Base-by-base conservation (phyloP, 164 flowering plant genomes). In the Amborella trichopoda region DNA sequence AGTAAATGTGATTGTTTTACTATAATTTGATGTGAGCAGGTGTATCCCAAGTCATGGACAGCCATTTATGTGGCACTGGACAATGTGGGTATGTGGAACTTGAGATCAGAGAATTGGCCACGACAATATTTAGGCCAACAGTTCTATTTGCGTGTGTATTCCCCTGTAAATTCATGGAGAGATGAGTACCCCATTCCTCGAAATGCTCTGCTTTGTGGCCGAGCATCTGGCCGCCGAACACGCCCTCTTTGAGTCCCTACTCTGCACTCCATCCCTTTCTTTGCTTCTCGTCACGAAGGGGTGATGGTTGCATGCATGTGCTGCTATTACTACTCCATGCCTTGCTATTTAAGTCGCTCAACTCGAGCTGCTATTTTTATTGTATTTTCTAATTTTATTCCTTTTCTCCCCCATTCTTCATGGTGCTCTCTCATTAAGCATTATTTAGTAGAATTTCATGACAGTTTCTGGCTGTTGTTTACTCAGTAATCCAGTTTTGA, bases 11-110 rank as follows among this genome's bases (percentile, higher is more conserved):
- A n/a, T n/a, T n/a, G n/a, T n/a, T n/a, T n/a, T n/a, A n/a, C n/a
- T n/a, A n/a, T n/a, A n/a, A n/a, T n/a, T n/a, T n/a, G n/a, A n/a
- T n/a, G n/a, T n/a, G 24, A 54, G 26, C 75, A 86, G 96, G 96
- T 83, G 12, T 83, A 83, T 60, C 94, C 94, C 1, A 66, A 58
- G 52, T 74, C 96, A 50, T 87, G 94, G 96, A 75, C 80, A 19
- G 91, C 94, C 11, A 48, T 87, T 36, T 87, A 81, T 64, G 59
- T 87, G 75, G 69, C 93, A 5, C 36, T 83, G 55, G 96, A 87
- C 76, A 87, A 81, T 54, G 93, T 80, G 44, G 96, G 96, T 25
- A 83, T 83, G 90, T 87, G 96, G 96, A 83, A 87, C 52, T 44
- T 87, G 33, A 70, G 96, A 59, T 83, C 96, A 5, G 78, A 81